Percentiles rank a stretch among this genome's conserved stretches.
Evolutionary conservation across 1,284 basidiomycete species (phyloP).

Genomic region (Microbotryomycetes sp.): DNA sequence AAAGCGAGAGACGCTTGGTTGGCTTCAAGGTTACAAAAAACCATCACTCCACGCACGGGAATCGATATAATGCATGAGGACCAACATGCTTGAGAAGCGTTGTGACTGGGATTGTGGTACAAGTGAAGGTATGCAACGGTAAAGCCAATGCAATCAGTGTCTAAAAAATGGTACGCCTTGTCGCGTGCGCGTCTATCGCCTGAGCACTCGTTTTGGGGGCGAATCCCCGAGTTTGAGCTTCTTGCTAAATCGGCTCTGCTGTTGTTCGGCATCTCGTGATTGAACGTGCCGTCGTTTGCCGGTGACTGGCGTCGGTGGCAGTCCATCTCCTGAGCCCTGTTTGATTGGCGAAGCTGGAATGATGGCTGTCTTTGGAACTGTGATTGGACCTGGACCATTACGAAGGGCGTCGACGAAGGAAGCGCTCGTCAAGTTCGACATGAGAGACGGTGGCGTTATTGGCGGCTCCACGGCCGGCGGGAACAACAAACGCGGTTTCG

Average conservation of each 20-base stretch:
- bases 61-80: too few species aligned
- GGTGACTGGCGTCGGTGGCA: conserved; percentile 23
- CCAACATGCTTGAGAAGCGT: too few species aligned
- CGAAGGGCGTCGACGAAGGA: background rate
- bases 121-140: too few species aligned
- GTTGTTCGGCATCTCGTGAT: too few species aligned
- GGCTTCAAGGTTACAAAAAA: background rate
- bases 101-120: too few species aligned
- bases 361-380: background rate
- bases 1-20: background rate
- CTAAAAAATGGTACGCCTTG: too few species aligned
- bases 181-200: too few species aligned
- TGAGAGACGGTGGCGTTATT: conserved; percentile 9
- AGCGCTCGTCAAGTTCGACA: background rate
- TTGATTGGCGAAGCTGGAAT: conserved; percentile 8
- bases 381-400: background rate
- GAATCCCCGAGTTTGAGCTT: too few species aligned
- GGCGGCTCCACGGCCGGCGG: conserved; percentile 10
- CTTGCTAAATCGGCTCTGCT: too few species aligned
- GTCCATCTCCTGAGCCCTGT: conserved; percentile 13
- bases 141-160: too few species aligned
- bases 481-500: conserved; percentile 18
- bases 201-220: too few species aligned
- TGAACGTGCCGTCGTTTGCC: conserved; percentile 12
- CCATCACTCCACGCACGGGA: too few species aligned